phyloP scores from a whole-genome alignment of 2,329 filamentous ascomycete genomes.

The Paecilomyces niveus region DNA sequence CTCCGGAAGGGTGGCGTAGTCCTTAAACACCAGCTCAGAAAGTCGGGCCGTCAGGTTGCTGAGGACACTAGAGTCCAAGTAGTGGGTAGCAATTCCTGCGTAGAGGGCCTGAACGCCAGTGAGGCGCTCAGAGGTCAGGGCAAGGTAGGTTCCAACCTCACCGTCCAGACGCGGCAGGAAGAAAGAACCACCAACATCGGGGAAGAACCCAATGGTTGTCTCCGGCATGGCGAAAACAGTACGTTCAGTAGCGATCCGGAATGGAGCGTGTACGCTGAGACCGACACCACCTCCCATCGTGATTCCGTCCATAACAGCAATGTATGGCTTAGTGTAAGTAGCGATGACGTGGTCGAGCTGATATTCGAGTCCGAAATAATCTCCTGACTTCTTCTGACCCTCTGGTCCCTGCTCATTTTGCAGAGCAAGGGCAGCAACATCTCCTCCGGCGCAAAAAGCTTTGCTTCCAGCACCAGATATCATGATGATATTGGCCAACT shows the following conservation, averaged over 20 bases:
- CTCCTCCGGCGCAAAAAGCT: conserved; percentile 89
- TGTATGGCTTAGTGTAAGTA: conserved; percentile 85
- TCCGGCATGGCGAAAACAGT: conserved; percentile 98
- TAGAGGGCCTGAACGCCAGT: conserved; percentile 82
- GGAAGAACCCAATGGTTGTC: conserved; percentile 97
- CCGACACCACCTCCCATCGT: conserved; percentile 98
- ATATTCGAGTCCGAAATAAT: conserved; percentile 95
- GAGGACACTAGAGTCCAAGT: conserved; percentile 83
- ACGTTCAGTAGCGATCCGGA: conserved; percentile 91
- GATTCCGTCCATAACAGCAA: conserved; percentile 94
- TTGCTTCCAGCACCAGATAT: conserved; percentile 81
- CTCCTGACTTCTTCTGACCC: conserved; percentile 66
- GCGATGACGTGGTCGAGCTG: conserved; percentile 92
- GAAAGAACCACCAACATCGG: conserved; percentile 93
- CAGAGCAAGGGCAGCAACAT: conserved; percentile 71
- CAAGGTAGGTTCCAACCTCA: conserved; percentile 81
- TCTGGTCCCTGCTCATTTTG: conserved; percentile 61
- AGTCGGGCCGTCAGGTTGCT: conserved; percentile 75
- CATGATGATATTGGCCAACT: conserved; percentile 85
- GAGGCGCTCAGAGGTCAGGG: conserved; percentile 78
- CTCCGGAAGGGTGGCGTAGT: conserved; percentile 57
- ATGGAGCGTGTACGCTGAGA: conserved; percentile 86
- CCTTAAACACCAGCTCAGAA: conserved; percentile 80
- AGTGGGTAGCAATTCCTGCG: conserved; percentile 89
- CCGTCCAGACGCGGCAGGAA: conserved; percentile 89